These are phyloP conservation scores for Trichocomaceae sp. DNA, from an alignment of 2,329 filamentous ascomycete species.

Conservation along the genomic window DNA sequence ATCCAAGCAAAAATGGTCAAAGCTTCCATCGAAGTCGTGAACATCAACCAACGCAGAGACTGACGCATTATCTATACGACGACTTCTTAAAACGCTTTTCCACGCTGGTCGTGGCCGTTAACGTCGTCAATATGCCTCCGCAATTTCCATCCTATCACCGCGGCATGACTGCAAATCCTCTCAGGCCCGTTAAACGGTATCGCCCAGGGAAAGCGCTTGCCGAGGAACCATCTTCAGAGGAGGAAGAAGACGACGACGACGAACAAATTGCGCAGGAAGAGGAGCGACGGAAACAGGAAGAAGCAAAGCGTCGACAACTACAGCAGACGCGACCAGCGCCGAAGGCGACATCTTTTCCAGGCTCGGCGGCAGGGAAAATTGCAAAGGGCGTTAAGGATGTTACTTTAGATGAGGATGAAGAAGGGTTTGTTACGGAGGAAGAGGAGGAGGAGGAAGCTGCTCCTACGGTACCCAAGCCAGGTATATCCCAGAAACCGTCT, in stretches of 20 bases:
- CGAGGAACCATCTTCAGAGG: conserved; percentile 40
- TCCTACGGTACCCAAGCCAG: conserved; percentile 16
- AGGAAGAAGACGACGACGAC: conserved; percentile 46
- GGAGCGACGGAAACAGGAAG: conserved; percentile 29
- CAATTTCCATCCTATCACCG: conserved; percentile 37
- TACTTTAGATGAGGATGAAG: conserved; percentile 44
- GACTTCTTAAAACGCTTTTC: neutral
- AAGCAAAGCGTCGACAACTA: conserved; percentile 35
- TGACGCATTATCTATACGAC: neutral
- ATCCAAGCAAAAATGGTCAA: neutral
- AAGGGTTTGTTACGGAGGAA: conserved; percentile 56
- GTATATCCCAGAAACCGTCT: conserved; percentile 14
- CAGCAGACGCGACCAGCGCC: conserved; percentile 44
- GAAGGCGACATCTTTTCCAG: conserved; percentile 36
- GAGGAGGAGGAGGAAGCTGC: conserved; percentile 33
- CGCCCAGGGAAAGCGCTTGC: conserved; percentile 69
- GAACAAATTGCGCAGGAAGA: conserved; percentile 55
- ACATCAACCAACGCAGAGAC: neutral
- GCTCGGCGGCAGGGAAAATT: conserved; percentile 24
- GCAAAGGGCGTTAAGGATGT: conserved; percentile 28
- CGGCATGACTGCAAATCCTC: conserved; percentile 88
- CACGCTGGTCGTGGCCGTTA: conserved; percentile 9
- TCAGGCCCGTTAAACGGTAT: conserved; percentile 66
- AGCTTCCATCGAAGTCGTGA: conserved; percentile 2
- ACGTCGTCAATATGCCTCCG: conserved; percentile 27